Conservation (phyloP, 176 grass and related monocot genomes). For the Themeda triandra region DNA sequence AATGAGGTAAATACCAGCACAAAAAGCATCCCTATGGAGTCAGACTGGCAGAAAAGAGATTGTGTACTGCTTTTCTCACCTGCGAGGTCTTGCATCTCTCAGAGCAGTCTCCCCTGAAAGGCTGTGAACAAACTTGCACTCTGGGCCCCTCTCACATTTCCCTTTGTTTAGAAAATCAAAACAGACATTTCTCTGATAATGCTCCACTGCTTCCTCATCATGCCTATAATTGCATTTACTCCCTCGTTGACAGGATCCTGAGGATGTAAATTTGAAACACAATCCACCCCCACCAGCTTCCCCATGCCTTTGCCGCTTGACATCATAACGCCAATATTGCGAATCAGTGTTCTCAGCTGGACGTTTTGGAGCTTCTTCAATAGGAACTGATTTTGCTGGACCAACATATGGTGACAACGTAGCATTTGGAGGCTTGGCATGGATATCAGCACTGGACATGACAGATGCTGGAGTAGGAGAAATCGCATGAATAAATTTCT, state of each 20-base stretch:
- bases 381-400: slow-evolving; percentile 40
- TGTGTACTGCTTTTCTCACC: slow-evolving; percentile 44
- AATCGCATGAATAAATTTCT: slow-evolving; percentile 99
- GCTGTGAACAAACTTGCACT: slow-evolving; percentile 78
- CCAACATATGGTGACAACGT: slow-evolving; percentile 69
- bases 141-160: slow-evolving; percentile 69
- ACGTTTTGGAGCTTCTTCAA: slow-evolving; percentile 61
- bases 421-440: slow-evolving; percentile 65
- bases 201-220: slow-evolving; percentile 63
- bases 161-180: slow-evolving; percentile 98
- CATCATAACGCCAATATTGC: slow-evolving; percentile 96
- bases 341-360: slow-evolving; percentile 37
- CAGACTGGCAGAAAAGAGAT: neutral
- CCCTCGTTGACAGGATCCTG: slow-evolving; percentile 64
- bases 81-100: slow-evolving; percentile 43
- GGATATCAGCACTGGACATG: slow-evolving; percentile 78
- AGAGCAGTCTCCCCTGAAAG: slow-evolving; percentile 52
- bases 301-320: slow-evolving; percentile 78
- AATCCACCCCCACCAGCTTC: slow-evolving; percentile 35
- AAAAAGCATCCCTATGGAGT: neutral
- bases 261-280: slow-evolving; percentile 86
- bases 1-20: slow-evolving; percentile 20
- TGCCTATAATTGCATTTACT: slow-evolving; percentile 66
- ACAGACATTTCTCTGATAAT: slow-evolving; percentile 75
- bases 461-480: slow-evolving; percentile 90